These are phyloP conservation scores for Starmerella ratchasimensis DNA, from an alignment of 805 yeast genomes.

Conservation along the genomic window DNA sequence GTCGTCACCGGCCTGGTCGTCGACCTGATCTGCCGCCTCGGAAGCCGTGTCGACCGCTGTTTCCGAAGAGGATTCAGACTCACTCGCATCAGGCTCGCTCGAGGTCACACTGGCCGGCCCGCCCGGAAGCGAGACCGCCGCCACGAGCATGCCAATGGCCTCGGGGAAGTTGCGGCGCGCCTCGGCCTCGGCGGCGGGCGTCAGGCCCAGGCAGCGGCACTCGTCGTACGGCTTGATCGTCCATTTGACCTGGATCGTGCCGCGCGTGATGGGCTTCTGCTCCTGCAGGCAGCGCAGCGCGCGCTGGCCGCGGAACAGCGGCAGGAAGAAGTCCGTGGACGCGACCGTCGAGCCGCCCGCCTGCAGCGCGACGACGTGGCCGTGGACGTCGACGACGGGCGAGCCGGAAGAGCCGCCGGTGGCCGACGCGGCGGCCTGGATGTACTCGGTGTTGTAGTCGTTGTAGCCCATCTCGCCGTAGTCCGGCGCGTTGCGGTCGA, in stretches of 20 bases:
- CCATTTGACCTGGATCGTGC: constrained; percentile 90
- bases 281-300: constrained; percentile 64
- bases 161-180: constrained; percentile 61
- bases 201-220: constrained; percentile 74
- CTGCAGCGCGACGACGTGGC: constrained; percentile 78
- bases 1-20: too few species aligned
- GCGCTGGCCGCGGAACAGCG: constrained; percentile 67
- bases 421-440: constrained; percentile 92
- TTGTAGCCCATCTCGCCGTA: constrained; percentile 79
- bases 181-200: constrained; percentile 53
- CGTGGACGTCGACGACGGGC: constrained; percentile 85
- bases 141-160: constrained; percentile 68
- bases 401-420: constrained; percentile 94
- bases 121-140: constrained; percentile 64
- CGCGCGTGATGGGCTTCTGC: constrained; percentile 54
- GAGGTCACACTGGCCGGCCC: constrained; percentile 74
- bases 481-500: constrained; percentile 90
- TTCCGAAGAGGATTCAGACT: too few species aligned
- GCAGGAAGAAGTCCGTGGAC: constrained; percentile 84
- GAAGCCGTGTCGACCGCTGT: too few species aligned
- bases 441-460: constrained; percentile 87
- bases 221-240: constrained; percentile 74
- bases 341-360: constrained; percentile 91
- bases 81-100: too few species aligned
- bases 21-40: too few species aligned